These are phyloP conservation scores for slime mould (Dictyostelium discoideum) DNA, from an alignment of 78 protist species.

Conservation along the genomic window dicty_2.7 NC_007090.3:4251501-4252000, in stretches of 20 bases:
- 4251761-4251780: not conserved
- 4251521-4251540: slow-evolving; percentile 17
- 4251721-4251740: not conserved
- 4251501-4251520: slow-evolving; percentile 54
- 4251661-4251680: slow-evolving; percentile 76
- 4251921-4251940: no score
- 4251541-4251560: slow-evolving; percentile 51
- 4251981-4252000: no score
- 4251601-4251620: slow-evolving; percentile 93
- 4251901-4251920: no score
- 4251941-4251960: no score
- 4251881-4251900: no score
- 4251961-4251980: no score
- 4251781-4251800: not conserved
- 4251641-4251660: slow-evolving; percentile 81
- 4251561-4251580: slow-evolving; percentile 61
- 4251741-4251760: not conserved
- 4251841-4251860: no score
- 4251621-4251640: slow-evolving; percentile 47
- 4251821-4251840: no score
- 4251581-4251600: slow-evolving; percentile 83
- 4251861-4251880: no score
- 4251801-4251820: not conserved
- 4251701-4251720: slow-evolving; percentile 28
- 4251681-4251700: slow-evolving; percentile 84